Evolutionary conservation across 805 yeast genomes (phyloP), one percentile per base, ranked within the genome.

Genomic region (Naumovozyma castellii): DNA sequence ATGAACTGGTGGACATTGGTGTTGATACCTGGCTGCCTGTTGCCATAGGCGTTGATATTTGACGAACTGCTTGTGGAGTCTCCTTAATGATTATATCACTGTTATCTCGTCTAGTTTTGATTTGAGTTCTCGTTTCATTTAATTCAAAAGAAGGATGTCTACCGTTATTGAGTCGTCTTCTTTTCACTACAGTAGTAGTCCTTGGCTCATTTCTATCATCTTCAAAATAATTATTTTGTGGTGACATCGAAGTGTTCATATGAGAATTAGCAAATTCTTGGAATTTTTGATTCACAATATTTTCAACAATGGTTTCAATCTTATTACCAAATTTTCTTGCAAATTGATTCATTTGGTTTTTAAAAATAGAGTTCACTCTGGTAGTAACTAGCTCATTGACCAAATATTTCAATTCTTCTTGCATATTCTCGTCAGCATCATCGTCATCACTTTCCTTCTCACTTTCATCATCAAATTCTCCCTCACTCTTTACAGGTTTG

Each of bases 381-480:
- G 48, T 42, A 22, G 50, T 51, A 6, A 57, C 55, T 15, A 57
- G 41, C 33, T 49, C 49, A n/a, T 54, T 50, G 5, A 57, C 50
- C 47, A 57, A 44, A 14, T 41, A 36, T 36, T 54, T 52, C 34
- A 58, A 43, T 41, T 57, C 60, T 33, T 53, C 49, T 38, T 50
- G 56, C 43, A 51, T 35, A 14, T 35, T 46, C 9, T 44, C 38
- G 4, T 37, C 47, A 16, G 38, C 39, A 3, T 40, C 46, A 18
- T 42, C 43, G 4, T 41, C 45, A 20, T 42, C 43, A 18, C 38
- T 42, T 13, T 41, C 50, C 22, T 39, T 43, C 14, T 43, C 42
- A 18, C 46, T 49, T 25, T 36, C 42, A 14, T 27, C 40, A 16
- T 36, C 40, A 18, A 29, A 39, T 13, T 15, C 12, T n/a, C n/a